Conservation (phyloP, 371 early-diverging fungal genomes). For the Mortierella sp. region DNA sequence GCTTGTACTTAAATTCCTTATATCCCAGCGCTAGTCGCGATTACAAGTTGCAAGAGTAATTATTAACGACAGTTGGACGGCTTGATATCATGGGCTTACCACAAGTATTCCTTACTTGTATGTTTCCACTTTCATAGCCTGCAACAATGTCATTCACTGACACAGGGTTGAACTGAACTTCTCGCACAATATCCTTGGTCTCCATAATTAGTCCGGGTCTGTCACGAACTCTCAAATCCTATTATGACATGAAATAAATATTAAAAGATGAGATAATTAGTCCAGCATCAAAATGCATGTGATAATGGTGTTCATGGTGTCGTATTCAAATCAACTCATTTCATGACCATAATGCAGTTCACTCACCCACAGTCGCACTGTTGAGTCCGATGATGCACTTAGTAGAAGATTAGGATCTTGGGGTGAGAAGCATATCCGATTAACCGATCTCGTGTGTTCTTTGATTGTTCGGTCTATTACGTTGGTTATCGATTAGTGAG, state of each 20-base stretch:
- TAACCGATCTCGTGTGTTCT: constrained; percentile 86
- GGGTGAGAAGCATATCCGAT: constrained; percentile 84
- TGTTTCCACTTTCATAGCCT: constrained; percentile 90
- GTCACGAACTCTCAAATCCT: constrained; percentile 80
- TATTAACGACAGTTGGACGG: not conserved
- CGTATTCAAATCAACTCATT: not conserved
- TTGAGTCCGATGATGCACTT: constrained; percentile 88
- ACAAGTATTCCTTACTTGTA: constrained; percentile 65
- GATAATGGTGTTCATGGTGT: not conserved
- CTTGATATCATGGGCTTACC: not conserved
- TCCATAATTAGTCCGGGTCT: constrained; percentile 72
- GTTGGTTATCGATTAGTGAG: not conserved
- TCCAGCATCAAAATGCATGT: not conserved
- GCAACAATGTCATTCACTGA: constrained; percentile 79
- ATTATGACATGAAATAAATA: not conserved
- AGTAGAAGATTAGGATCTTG: constrained; percentile 75
- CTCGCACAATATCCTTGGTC: constrained; percentile 87
- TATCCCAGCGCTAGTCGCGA: constrained; percentile 82
- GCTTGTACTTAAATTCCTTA: constrained; percentile 73
- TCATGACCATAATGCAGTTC: not conserved
- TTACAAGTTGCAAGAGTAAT: not conserved
- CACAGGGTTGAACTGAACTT: constrained; percentile 85
- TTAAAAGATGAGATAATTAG: not conserved
- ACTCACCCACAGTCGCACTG: constrained; percentile 84
- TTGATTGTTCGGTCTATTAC: constrained; percentile 73